Evolutionary conservation across 2,329 filamentous ascomycete species (phyloP), one percentile per base, ranked within the genome.

Genomic region (Aspergillus sp.): DNA sequence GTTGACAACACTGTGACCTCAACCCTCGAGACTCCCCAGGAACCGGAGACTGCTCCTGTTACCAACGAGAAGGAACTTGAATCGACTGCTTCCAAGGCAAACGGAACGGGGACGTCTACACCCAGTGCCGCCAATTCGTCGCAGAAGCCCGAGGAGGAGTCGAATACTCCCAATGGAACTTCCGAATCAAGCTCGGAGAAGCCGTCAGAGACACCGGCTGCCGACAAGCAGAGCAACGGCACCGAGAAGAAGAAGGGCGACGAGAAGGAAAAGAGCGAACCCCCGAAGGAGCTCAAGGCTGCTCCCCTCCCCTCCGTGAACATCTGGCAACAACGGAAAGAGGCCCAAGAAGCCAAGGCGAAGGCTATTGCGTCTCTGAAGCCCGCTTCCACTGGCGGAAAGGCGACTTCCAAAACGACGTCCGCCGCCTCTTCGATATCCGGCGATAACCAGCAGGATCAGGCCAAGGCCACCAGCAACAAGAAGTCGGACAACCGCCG

Each of bases 261-360:
- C 59, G 82, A 85, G 61, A 82, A 82, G 60, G 82, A 85, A 62
- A 83, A 82, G 62, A 80, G 82, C 54, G 75, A 82, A 55, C 76
- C 82, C 61, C 75, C 83, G 42, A 72, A 76, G 55, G 82, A 87
- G 62, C 78, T 96, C 40, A 86, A 87, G 44, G 90, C 94, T 55
- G 93, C 93, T 16, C 88, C 90, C 26, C 79, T 89, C 41, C 94
- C 94, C 0, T 72, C 84, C 1, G 88, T 96, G 52, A 99, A 99
- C 70, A 78, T 92, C 56, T 99, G 94, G 93, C 82, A 86, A 57
- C 84, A 92, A 72, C 83, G 92, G 51, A 86, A 82, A 62, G 86
- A 90, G 64, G 85, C 84, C 61, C 75, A 79, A 55, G 72, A 79
- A n/a, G 73, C 77, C 36, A 80, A 79, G 66, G 62, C 66, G 47